A percentile compares a stretch with the other conserved stretches of the same genome.
Conservation (phyloP, 805 yeast genomes). For the Candida peoriensis region DNA sequence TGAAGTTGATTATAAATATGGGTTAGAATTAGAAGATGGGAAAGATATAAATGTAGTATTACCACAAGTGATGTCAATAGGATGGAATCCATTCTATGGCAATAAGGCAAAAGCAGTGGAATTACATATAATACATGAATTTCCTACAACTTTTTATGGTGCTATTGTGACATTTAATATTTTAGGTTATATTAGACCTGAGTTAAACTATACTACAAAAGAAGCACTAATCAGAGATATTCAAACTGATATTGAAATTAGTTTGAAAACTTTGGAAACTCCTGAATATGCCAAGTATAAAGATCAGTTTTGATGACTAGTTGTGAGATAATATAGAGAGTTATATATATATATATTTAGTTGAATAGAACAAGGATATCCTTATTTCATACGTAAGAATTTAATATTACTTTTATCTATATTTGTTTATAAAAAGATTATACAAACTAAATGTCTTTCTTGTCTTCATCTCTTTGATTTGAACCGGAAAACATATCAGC, state of each 20-base stretch:
- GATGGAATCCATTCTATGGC: slow-evolving; percentile 90
- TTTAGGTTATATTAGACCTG: slow-evolving; percentile 89
- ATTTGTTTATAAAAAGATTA: background rate
- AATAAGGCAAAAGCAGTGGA: slow-evolving; percentile 82
- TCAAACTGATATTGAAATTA: slow-evolving; percentile 68
- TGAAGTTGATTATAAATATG: slow-evolving; percentile 56
- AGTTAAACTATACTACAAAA: slow-evolving; percentile 70
- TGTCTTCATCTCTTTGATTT: slow-evolving; percentile 19
- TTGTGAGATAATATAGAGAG: slow-evolving; percentile 1
- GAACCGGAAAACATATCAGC: slow-evolving; percentile 23
- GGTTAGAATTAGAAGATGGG: slow-evolving; percentile 37
- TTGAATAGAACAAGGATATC: no score
- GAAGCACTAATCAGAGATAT: slow-evolving; percentile 87
- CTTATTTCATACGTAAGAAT: background rate
- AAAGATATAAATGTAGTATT: slow-evolving; percentile 40
- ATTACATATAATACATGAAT: slow-evolving; percentile 77
- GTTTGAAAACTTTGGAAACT: slow-evolving; percentile 42
- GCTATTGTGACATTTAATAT: slow-evolving; percentile 64
- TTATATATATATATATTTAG: background rate
- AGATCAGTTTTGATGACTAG: no score
- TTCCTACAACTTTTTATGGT: slow-evolving; percentile 71
- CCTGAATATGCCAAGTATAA: slow-evolving; percentile 36
- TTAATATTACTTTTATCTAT: background rate
- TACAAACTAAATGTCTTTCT: slow-evolving; percentile 19
- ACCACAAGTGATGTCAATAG: slow-evolving; percentile 94